Conservation (phyloP, 169 alveolate genomes). For the Amoebophrya sp. region DNA sequence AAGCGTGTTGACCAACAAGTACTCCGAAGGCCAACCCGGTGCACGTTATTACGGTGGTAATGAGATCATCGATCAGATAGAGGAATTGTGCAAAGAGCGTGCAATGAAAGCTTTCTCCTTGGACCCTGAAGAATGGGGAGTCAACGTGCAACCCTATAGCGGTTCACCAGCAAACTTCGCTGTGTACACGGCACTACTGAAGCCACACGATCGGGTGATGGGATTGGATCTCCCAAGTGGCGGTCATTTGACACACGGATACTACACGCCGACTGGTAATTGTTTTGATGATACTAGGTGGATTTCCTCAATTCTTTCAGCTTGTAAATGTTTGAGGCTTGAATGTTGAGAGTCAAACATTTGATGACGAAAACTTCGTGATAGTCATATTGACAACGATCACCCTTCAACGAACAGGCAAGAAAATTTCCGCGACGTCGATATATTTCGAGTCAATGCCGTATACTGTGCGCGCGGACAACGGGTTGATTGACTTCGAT, state of each 20-base stretch:
- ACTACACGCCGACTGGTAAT: constrained; percentile 60
- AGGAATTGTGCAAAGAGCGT: constrained; percentile 72
- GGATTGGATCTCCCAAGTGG: constrained; percentile 93
- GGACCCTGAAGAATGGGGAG: constrained; percentile 90
- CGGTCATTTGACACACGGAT: constrained; percentile 91
- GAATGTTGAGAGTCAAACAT: constrained; percentile 34
- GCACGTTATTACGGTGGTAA: constrained; percentile 85
- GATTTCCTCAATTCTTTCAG: neutral
- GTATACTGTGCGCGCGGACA: constrained; percentile 63
- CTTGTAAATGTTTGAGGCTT: neutral
- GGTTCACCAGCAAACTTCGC: constrained; percentile 95
- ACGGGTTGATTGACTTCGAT: constrained; percentile 80
- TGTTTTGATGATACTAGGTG: too few species aligned
- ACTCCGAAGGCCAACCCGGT: constrained; percentile 92
- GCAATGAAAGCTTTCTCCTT: constrained; percentile 84
- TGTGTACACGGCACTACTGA: constrained; percentile 85
- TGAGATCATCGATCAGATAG: constrained; percentile 71
- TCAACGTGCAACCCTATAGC: constrained; percentile 90
- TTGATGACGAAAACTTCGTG: neutral
- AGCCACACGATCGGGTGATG: constrained; percentile 91
- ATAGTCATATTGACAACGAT: neutral
- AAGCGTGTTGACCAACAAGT: constrained; percentile 75
- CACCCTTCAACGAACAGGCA: constrained; percentile 25
- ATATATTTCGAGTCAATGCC: constrained; percentile 85
- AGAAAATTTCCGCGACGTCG: constrained; percentile 87